phyloP scores from a whole-genome alignment of 768 basidiomycete genomes.

The Candolleomyces eurysporus region DNA sequence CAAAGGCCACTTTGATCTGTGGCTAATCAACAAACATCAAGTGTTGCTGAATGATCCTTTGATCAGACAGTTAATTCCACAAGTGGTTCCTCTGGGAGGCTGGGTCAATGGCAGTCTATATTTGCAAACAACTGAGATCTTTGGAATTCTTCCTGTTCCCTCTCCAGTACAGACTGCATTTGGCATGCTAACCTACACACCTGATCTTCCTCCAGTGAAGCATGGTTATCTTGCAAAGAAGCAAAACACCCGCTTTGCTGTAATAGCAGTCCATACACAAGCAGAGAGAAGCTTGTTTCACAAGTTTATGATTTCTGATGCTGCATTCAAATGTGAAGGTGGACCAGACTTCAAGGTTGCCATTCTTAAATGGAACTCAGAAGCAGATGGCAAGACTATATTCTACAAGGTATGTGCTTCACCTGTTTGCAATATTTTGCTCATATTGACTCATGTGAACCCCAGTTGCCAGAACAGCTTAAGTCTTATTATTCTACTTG shows the following conservation, averaged over 20 bases:
- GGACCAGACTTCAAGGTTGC: not conserved
- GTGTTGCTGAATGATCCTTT: not conserved
- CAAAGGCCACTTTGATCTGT: not conserved
- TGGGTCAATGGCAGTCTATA: slow-evolving; percentile 22
- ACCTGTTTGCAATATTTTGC: not conserved
- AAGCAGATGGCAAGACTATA: not conserved
- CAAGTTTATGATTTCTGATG: not conserved
- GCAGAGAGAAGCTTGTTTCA: slow-evolving; percentile 21
- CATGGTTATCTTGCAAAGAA: slow-evolving; percentile 19
- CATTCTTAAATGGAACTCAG: not conserved
- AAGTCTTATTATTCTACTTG: not conserved
- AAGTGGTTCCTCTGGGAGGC: not conserved
- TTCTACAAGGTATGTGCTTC: not conserved
- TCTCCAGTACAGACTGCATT: not conserved
- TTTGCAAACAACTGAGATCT: slow-evolving; percentile 12
- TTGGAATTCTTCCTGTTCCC: slow-evolving; percentile 20
- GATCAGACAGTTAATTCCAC: not conserved
- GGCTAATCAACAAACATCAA: not conserved
- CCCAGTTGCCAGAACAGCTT: not conserved
- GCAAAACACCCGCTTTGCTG: slow-evolving; percentile 23
- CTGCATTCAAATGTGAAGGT: too few species aligned
- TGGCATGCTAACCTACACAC: slow-evolving; percentile 15
- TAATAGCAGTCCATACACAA: slow-evolving; percentile 26
- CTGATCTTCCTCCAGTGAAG: slow-evolving; percentile 7
- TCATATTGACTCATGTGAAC: not conserved